Conservation (phyloP, 768 basidiomycete species). For the Trichaptum fuscoviolaceum region DNA sequence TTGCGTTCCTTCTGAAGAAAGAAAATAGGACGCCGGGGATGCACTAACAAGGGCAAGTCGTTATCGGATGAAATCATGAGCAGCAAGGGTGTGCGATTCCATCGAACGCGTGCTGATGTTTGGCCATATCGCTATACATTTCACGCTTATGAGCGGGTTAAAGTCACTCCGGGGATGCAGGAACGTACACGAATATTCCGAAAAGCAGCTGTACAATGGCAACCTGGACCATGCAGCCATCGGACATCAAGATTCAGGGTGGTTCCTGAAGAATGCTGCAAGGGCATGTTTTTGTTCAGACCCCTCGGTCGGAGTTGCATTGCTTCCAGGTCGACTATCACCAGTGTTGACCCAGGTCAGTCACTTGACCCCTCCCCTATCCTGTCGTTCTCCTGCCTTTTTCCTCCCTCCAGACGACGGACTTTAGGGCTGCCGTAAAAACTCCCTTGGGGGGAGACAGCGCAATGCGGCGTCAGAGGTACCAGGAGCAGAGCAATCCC, state of each 20-base stretch:
- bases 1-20: not conserved
- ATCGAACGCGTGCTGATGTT: not conserved
- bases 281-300: not conserved
- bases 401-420: not conserved
- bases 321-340: not conserved
- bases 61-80: not conserved
- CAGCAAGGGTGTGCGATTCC: not conserved
- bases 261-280: not conserved
- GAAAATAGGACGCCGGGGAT: too few species aligned
- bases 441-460: not conserved
- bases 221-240: not conserved
- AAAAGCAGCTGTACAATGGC: not conserved
- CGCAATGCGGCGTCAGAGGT: not conserved
- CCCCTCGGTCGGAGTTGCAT: not conserved
- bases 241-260: not conserved
- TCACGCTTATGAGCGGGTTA: not conserved
- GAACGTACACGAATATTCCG: not conserved
- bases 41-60: too few species aligned
- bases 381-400: not conserved
- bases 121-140: not conserved
- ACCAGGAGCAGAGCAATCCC: not conserved
- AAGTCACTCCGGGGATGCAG: not conserved
- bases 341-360: not conserved
- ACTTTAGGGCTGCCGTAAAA: not conserved
- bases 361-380: not conserved